phyloP scores from a whole-genome alignment of 2,329 filamentous ascomycete species.

The Alternaria arbusti region DNA sequence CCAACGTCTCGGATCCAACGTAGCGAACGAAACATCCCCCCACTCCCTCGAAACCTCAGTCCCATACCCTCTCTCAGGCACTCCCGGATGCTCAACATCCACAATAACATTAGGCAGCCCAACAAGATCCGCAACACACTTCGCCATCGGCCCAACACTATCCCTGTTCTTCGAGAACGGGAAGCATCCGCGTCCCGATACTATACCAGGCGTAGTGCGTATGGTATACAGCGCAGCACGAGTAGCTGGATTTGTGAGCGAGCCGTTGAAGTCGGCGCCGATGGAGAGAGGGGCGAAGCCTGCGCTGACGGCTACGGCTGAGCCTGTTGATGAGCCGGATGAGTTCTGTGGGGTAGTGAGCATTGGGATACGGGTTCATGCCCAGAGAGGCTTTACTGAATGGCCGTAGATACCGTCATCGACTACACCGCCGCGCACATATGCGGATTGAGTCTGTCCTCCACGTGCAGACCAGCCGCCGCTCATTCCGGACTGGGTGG shows the following conservation, averaged over 20 bases:
- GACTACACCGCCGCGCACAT: background rate
- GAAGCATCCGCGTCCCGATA: fast-evolving
- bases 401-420: background rate
- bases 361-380: fast-evolving
- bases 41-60: too few species aligned
- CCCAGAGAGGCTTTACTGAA: background rate
- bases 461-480: background rate
- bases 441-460: background rate
- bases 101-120: background rate
- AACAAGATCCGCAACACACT: background rate
- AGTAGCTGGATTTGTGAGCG: background rate
- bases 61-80: background rate
- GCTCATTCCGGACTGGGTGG: too few species aligned
- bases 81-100: background rate
- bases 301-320: background rate
- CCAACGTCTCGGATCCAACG: background rate
- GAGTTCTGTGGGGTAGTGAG: background rate
- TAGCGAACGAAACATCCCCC: background rate
- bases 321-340: background rate
- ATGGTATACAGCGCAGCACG: background rate
- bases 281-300: background rate
- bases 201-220: background rate
- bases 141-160: background rate
- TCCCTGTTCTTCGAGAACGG: background rate
- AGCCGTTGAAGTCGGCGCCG: background rate